Conservation (phyloP, 495 filamentous ascomycete species). For the Daldinia caldariorum region DNA sequence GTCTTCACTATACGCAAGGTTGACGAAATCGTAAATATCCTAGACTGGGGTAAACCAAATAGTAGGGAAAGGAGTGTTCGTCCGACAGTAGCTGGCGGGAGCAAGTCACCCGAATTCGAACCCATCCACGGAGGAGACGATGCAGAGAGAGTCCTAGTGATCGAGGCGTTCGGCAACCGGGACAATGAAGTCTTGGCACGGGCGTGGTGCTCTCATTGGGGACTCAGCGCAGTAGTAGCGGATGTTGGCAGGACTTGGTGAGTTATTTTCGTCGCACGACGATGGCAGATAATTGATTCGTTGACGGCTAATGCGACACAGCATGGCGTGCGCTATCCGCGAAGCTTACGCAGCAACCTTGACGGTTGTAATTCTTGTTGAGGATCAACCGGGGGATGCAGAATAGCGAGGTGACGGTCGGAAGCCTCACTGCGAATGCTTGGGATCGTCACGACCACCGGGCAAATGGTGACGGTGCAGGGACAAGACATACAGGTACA, state of each 20-base stretch:
- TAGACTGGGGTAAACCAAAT: conserved; percentile 65
- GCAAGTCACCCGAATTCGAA: conserved; percentile 24
- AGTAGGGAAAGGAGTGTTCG: conserved; percentile 33
- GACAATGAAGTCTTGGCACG: conserved; percentile 79
- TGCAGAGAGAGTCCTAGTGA: conserved; percentile 69
- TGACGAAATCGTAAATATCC: conserved; percentile 67
- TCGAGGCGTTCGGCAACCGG: conserved; percentile 73
- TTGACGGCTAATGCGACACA: conserved; percentile 42
- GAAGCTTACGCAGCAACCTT: conserved; percentile 76
- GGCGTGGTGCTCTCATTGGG: conserved; percentile 78
- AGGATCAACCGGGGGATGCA: conserved; percentile 55
- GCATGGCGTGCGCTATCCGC: conserved; percentile 73
- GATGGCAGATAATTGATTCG: conserved; percentile 23
- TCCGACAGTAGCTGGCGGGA: conserved; percentile 38
- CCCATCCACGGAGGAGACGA: conserved; percentile 47
- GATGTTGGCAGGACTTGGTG: conserved; percentile 73
- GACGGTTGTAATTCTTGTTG: conserved; percentile 73
- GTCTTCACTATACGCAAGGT: conserved; percentile 62
- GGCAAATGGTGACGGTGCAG: conserved; percentile 12
- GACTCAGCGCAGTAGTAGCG: conserved; percentile 71
- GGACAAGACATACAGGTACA: conserved; percentile 9
- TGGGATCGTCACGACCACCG: conserved; percentile 9
- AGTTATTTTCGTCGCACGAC: conserved; percentile 45
- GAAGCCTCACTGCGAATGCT: conserved; percentile 20
- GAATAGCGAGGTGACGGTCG: conserved; percentile 40